Base-by-base conservation (phyloP, 129 eudicot genomes). In the Flaveria bidentis region DNA sequence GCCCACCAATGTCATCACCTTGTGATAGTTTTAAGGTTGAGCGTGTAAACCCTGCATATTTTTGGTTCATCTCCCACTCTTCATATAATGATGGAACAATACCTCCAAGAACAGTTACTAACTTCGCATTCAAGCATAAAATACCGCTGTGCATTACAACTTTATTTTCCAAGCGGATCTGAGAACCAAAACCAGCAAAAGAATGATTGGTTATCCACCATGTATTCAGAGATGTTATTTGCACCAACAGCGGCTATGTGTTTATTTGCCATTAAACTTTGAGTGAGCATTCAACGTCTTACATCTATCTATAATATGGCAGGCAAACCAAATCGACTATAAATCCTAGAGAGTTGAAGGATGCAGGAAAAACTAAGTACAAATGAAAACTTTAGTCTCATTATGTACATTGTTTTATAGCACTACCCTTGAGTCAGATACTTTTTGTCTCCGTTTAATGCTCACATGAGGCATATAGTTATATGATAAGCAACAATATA, bases 51-150 rank as follows among this genome's bases (percentile, higher is more conserved):
- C 91, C 96, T 46, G 91, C 81, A 78, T 85, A 93, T 72, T 90
- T 90, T 81, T 87, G 87, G 90, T 93, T 90, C 89, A 90, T 85
- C 77, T 93, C 88, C 98, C 98, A 93, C 82, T 93, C 98, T 80
- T 93, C 96, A 76, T 81, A 88, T 44, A 93, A 84, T 16, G 98
- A 83, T 81, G 84, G 90, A 86, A 93, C 98, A 65, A 88, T 70
- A 60, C 98, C 98, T 76, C 98, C 98, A 68, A 93, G 75, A 67
- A 90, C 83, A 73, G 88, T 82, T 61, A 88, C 82, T 64, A 62
- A 84, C 78, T 85, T 86, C 15, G 90, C 73, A 77, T 82, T 85
- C 73, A 93, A 77, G 83, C 98, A 93, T 57, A 90, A 58, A 71
- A 93, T 88, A 63, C 98, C 96, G 44, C 71, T 77, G 49, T 71